These are phyloP conservation scores for Penicillium sp. DNA, from an alignment of 2,329 filamentous ascomycete species.

Conservation along the genomic window DNA sequence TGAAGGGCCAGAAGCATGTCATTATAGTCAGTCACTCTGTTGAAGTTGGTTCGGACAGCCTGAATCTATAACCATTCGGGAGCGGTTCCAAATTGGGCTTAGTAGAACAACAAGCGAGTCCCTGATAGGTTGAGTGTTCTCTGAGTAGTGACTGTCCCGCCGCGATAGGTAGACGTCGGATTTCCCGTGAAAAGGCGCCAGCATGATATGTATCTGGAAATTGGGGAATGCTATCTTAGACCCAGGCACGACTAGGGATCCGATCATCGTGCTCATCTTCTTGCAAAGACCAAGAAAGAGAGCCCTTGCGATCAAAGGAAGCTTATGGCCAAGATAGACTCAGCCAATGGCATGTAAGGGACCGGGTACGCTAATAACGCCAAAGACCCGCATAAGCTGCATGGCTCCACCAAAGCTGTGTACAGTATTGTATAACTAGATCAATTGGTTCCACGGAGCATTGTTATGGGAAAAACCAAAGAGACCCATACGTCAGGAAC, in stretches of 20 bases:
- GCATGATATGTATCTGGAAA: too few relatives aligned
- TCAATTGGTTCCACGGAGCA: slow-evolving; percentile 9
- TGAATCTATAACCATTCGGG: not conserved
- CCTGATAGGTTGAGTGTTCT: too few relatives aligned
- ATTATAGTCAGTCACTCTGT: too few relatives aligned
- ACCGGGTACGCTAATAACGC: slow-evolving; percentile 13
- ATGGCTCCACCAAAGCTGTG: slow-evolving; percentile 17
- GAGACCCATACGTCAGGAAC: slow-evolving; percentile 31
- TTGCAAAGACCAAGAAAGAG: too few relatives aligned
- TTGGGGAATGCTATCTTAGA: too few relatives aligned
- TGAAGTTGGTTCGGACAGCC: too few relatives aligned
- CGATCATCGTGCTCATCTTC: too few relatives aligned
- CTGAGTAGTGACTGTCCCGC: too few relatives aligned
- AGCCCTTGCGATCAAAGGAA: not conserved
- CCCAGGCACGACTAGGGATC: too few relatives aligned
- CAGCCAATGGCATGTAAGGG: slow-evolving; percentile 15
- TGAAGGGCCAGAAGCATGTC: not conserved
- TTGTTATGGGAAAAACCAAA: slow-evolving; percentile 21
- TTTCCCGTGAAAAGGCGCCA: too few relatives aligned
- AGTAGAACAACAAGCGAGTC: not conserved
- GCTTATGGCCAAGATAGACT: not conserved
- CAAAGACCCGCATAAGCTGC: slow-evolving; percentile 6
- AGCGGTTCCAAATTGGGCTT: not conserved
- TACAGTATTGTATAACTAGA: too few relatives aligned
- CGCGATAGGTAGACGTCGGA: too few relatives aligned